Evolutionary conservation across 805 yeast genomes (phyloP), one percentile per base, ranked within the genome.

Genomic region (Wickerhamiella lipophila): DNA sequence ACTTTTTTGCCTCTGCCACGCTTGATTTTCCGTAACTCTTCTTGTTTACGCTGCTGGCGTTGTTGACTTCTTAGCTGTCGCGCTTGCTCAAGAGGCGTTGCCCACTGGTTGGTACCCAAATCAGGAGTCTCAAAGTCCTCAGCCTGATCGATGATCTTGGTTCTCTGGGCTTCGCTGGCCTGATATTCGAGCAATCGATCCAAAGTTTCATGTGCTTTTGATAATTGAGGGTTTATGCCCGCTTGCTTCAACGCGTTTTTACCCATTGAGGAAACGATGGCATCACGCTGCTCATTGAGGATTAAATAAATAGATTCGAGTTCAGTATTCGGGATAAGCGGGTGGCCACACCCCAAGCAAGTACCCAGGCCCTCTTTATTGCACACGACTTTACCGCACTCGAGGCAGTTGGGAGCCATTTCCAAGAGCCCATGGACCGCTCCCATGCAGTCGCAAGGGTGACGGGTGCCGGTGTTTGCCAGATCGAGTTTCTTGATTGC

Each of bases 321-420:
- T 54, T 88, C 95, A n/a, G 72, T 73, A 9, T 65, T 60, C 5
- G 78, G 71, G 16, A 92, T 68, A 38, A 92, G 64, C 29, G 78
- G 81, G 22, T 71, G 61, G 0, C 86, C 84, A 67, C 98, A 92
- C 53, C 66, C 82, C 1, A 92, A 74, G 60, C 99, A 92, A 3
- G 92, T 92, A 52, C 88, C 92, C 21, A 85, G 67, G 0, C 97
- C 97, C 60, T 92, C 97, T 56, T 79, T 80, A 3, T 74, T 72
- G 67, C 99, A 92, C 2, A 92, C 84, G 38, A 92, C 84, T 63
- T 87, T 84, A 9, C 99, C 99, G 63, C 99, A 92, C 52, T 82
- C 79, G 36, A 92, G 65, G 58, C 99, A 92, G 61, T 92, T 92
- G 0, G 98, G 97, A 2, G 94, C 92, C 54, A 82, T 74, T 50